A percentile compares a stretch with the other conserved stretches of the same genome.
Evolutionary conservation across 768 basidiomycete genomes (phyloP).

Genomic region (Lactifluus hygrophoroides): DNA sequence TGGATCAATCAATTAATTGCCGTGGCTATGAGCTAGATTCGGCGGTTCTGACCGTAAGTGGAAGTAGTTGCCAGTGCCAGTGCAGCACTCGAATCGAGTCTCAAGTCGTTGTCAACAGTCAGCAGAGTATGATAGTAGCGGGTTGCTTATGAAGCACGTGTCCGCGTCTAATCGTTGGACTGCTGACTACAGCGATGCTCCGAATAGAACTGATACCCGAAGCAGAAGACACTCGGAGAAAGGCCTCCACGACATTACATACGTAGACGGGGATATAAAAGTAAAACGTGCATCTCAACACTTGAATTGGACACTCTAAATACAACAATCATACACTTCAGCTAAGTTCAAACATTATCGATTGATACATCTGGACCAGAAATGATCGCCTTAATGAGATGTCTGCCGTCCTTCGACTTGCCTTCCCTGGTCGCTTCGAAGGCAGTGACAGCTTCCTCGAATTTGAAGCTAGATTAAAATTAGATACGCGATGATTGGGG

Average conservation of each 20-base stretch:
- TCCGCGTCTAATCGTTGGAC: no score
- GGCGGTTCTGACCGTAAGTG: no score
- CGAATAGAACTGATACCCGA: neutral
- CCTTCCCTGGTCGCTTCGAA: constrained; percentile 77
- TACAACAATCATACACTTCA: neutral
- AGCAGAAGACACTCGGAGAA: neutral
- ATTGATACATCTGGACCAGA: constrained; percentile 62
- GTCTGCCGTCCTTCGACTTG: constrained; percentile 78
- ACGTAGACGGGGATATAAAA: neutral
- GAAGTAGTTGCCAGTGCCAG: no score
- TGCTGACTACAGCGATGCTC: neutral
- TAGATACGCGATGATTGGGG: neutral
- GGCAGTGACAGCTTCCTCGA: constrained; percentile 68
- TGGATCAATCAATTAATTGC: neutral
- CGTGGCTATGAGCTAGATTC: no score
- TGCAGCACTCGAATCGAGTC: no score
- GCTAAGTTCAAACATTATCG: constrained; percentile 29
- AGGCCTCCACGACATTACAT: neutral
- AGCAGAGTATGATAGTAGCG: no score
- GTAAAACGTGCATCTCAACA: no score
- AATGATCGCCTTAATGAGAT: constrained; percentile 85
- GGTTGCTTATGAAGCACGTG: no score
- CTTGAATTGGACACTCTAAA: neutral
- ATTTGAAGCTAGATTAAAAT: constrained; percentile 45
- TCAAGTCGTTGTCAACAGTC: no score